Evolutionary conservation across 106 monocot genomes (phyloP), one percentile per base, ranked within the genome.

Genomic region (Alisma plantagoaquatica): DNA sequence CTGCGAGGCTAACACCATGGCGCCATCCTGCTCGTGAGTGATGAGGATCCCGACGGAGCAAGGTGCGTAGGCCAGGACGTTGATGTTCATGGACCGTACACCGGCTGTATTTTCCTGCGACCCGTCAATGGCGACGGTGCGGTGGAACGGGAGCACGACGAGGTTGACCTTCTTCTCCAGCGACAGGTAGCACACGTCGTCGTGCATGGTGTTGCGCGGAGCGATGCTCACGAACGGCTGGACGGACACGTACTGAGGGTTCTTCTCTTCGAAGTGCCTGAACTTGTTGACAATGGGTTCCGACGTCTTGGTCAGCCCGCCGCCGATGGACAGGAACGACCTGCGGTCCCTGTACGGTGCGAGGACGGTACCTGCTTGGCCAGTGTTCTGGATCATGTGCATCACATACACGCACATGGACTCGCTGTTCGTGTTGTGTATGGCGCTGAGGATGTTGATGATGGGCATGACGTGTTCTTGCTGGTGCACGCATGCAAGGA

Each of bases 41-140:
- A 70, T 18, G 45, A 70, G 47, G 26, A 70, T 70, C 12, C 42
- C 62, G 16, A 70, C 54, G 21, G 70, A 70, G 38, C 70, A 70
- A 1, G 62, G 48, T 9, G 62, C 55, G 3, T 17, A 21, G 47
- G 27, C 12, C 42, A 71, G 56, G 30, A 64, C 63, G 4, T 56
- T 63, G 29, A 31, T 25, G 43, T 71, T 71, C 16, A 70, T 23
- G 26, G 27, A 10, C 2, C 50, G 55, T 19, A 64, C 32, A 14
- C 49, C 49, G 20, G 46, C 10, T 8, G 21, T 16, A 0, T 10
- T 10, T 26, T 23, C 21, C 23, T 5, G 11, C 0, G 29, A 15
- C 20, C 49, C 41, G 26, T 50, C 51, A 31, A 42, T 27, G 7
- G 7, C 10, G 8, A 22, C 4, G 2, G 2, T 0, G 24, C 27